phyloP scores from a whole-genome alignment of 495 filamentous ascomycete species.

The Aspergillus incahuasiensis region DNA sequence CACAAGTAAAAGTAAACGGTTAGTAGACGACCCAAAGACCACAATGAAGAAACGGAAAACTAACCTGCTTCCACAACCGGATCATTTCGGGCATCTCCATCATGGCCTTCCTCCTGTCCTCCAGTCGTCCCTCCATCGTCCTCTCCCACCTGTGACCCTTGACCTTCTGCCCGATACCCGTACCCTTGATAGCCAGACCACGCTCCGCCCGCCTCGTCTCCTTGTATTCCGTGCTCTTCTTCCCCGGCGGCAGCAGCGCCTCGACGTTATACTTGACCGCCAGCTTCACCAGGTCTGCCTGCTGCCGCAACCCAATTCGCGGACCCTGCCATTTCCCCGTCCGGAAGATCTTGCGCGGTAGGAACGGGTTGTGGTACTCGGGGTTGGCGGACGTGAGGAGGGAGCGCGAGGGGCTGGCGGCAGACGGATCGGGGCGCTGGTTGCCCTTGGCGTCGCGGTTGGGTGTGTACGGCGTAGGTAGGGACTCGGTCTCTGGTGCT shows the following conservation, averaged over 20 bases:
- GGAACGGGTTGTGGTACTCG: constrained; percentile 67
- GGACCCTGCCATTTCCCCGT: constrained; percentile 79
- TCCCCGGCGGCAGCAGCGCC: constrained; percentile 69
- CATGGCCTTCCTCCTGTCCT: constrained; percentile 88
- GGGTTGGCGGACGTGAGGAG: constrained; percentile 30
- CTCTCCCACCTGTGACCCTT: constrained; percentile 95
- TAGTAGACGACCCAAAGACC: constrained; percentile 11
- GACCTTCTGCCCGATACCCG: constrained; percentile 84
- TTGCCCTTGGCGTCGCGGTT: constrained; percentile 42
- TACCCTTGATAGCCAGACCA: constrained; percentile 79
- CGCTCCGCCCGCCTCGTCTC: constrained; percentile 61
- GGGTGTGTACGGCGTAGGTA: constrained; percentile 46
- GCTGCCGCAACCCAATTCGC: constrained; percentile 72
- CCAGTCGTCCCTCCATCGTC: constrained; percentile 74
- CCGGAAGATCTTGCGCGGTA: constrained; percentile 59
- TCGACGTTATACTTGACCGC: constrained; percentile 77
- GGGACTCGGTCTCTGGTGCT: constrained; percentile 25
- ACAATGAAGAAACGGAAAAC: constrained; percentile 13
- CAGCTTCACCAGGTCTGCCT: constrained; percentile 89
- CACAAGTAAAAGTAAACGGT: constrained; percentile 14
- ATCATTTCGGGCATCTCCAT: constrained; percentile 87
- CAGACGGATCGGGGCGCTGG: constrained; percentile 30
- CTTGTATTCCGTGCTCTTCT: constrained; percentile 70
- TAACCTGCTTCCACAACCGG: constrained; percentile 87
- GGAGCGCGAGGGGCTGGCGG: constrained; percentile 31